Base-by-base conservation (phyloP, 257 asterid species). In the Lithospermum erythrorhizon region DNA sequence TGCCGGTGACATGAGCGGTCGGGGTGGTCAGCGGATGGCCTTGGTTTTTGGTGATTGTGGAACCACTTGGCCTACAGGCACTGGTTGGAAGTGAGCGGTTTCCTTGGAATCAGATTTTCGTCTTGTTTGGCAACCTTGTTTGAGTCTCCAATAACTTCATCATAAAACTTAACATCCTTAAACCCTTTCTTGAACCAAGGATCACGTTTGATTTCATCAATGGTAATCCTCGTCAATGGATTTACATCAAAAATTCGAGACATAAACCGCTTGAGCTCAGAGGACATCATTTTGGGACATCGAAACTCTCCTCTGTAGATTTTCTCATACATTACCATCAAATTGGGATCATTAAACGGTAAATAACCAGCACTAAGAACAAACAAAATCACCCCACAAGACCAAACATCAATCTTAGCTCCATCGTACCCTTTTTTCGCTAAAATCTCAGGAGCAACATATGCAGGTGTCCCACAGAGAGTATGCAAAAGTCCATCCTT, bases 401-500 rank as follows among this genome's bases (percentile, higher is more conserved):
- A 88, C 98, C 98, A 91, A 2, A 82, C 73, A 64, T 91, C 98
- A 2, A 83, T 66, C 69, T 74, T 84, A 14, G 95, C 80, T 4
- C 98, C 98, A 48, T 91, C 87, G 73, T 91, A 88, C 25, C 98
- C 98, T 64, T 51, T 81, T 62, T 72, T 84, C n/a, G 90, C 67
- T 23, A 91, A 73, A 21, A 91, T 79, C 82, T 88, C 98, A 47
- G 98, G 98, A 61, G 98, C 98, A 0, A 91, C 98, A 53, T 91
- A 91, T 6, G 95, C 95, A 16, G 98, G 98, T 32, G 98, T 83
- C 18, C 98, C 98, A 52, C 98, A 91, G 5, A 91, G 86, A 54
- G 98, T 91, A 70, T 88, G 95, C 35, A 91, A 41, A 1, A 86
- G 73, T 0, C 96, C 98, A 14, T 91, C 95, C 21, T 70, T 66